Conservation (phyloP, 768 basidiomycete genomes). For the Russula earlei region DNA sequence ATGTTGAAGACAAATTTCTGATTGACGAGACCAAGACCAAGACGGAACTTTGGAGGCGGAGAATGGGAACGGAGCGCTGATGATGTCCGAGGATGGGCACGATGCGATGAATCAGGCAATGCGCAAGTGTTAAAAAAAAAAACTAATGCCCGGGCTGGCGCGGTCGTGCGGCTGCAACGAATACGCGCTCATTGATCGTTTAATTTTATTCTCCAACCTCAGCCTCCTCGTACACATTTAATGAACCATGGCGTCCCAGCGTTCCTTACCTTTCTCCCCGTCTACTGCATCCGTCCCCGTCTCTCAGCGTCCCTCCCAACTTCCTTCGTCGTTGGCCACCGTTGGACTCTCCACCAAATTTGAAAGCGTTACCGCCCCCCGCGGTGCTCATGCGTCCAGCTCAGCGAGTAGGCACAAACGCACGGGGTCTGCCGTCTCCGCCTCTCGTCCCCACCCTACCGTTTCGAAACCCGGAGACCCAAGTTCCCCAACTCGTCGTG, state of each 20-base stretch:
- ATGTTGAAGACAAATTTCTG: no score
- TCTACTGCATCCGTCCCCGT: slow-evolving; percentile 13
- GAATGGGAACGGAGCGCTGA: no score
- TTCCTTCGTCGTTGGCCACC: slow-evolving; percentile 18
- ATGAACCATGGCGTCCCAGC: slow-evolving; percentile 17
- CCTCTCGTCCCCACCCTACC: slow-evolving; percentile 12
- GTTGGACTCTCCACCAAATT: slow-evolving; percentile 19
- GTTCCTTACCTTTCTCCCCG: slow-evolving; percentile 21
- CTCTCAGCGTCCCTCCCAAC: slow-evolving; percentile 18
- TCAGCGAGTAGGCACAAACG: slow-evolving; percentile 6
- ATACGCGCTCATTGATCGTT: no score
- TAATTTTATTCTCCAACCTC: neutral
- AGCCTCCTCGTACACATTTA: neutral
- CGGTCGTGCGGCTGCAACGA: no score
- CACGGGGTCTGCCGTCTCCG: slow-evolving; percentile 11
- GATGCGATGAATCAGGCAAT: no score
- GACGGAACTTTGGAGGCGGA: no score
- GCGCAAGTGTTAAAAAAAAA: no score
- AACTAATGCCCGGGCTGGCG: no score
- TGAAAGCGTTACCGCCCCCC: slow-evolving; percentile 4
- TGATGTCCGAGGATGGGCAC: no score
- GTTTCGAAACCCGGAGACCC: slow-evolving; percentile 9
- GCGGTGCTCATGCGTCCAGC: slow-evolving; percentile 1
- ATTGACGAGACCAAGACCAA: no score
- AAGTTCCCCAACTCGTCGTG: slow-evolving; percentile 8